Base-by-base conservation (phyloP, 345 rosid species). In the Hypericum androsaemum region DNA sequence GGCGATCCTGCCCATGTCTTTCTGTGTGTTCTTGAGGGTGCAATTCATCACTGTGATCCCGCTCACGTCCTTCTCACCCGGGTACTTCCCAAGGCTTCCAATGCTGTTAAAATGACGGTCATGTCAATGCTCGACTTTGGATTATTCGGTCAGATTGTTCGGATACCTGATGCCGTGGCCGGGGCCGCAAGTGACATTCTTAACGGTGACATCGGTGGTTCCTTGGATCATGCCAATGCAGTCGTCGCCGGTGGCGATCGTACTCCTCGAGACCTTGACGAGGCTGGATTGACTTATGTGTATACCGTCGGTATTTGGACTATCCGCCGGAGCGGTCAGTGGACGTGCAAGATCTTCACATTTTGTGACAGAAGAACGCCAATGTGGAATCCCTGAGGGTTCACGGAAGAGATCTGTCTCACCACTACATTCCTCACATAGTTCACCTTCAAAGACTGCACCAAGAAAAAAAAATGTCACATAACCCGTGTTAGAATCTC, bases 231-330 rank as follows among this genome's bases (percentile, higher is more conserved):
- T 71, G 47, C 83, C 72, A 44, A 82, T 58, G 37, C 89, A 82
- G 47, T 82, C 85, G 39, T 82, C 85, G 11, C 89, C 89, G 0
- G 68, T 71, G 5, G 68, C 83, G 44, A 82, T 73, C 0, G 6
- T 59, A 1, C 81, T 71, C 10, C 74, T 64, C 12, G 54, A 13
- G 22, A 74, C 64, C 44, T 10, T 63, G 56, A 82, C 61, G 58
- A 74, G 69, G 3, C 43, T 59, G n/a, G 85, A 79, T 10, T 50
- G 38, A 55, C 77, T 60, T 2, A 75, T 45, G 50, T 82, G 85
- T 57, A 82, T 75, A 6, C 89, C 89, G 22, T 82, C 85, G 0
- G 86, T 82, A 66, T 79, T 82, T 3, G 89, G 89, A 68, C 89
- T 82, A 47, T 79, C 73, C 17, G 42, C 53, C 0, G 85, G 89